phyloP scores from a whole-genome alignment of 108 stramenopile species.

The Nannochloropsis gaditana region DNA sequence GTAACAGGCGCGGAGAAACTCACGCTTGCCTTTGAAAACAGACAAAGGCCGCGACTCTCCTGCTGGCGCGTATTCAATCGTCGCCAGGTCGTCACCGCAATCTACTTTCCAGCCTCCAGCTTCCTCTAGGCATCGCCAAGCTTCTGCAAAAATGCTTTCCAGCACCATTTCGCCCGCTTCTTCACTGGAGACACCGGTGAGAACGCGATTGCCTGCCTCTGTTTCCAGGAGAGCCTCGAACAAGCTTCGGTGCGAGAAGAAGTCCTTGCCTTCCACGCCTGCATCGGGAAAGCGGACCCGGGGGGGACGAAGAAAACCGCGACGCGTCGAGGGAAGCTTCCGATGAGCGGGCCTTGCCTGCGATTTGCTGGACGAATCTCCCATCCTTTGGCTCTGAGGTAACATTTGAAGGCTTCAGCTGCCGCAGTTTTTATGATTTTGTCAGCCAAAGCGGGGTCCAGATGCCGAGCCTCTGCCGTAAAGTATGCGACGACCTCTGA shows the following conservation, averaged over 20 bases:
- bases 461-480: not conserved
- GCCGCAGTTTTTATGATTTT: not conserved
- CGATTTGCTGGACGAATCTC: slow-evolving; percentile 10
- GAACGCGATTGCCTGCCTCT: not conserved
- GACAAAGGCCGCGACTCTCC: not conserved
- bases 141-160: slow-evolving; percentile 12
- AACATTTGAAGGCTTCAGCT: not conserved
- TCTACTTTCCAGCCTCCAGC: slow-evolving; percentile 10
- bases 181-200: not conserved
- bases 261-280: not conserved
- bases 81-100: not conserved
- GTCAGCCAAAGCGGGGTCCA: not conserved
- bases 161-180: not conserved
- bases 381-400: not conserved
- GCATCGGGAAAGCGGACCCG: not conserved
- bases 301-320: slow-evolving; percentile 8
- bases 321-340: not conserved
- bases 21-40: not conserved
- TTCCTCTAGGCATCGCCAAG: slow-evolving; percentile 1
- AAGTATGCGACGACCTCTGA: not conserved
- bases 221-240: slow-evolving; percentile 17
- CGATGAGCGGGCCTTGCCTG: not conserved
- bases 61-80: not conserved
- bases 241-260: not conserved
- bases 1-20: not conserved